A percentile compares a stretch with the other conserved stretches of the same genome.
Evolutionary conservation across 1,284 basidiomycete genomes (phyloP).

Genomic region (Microbotryum silenes-acaulis): DNA sequence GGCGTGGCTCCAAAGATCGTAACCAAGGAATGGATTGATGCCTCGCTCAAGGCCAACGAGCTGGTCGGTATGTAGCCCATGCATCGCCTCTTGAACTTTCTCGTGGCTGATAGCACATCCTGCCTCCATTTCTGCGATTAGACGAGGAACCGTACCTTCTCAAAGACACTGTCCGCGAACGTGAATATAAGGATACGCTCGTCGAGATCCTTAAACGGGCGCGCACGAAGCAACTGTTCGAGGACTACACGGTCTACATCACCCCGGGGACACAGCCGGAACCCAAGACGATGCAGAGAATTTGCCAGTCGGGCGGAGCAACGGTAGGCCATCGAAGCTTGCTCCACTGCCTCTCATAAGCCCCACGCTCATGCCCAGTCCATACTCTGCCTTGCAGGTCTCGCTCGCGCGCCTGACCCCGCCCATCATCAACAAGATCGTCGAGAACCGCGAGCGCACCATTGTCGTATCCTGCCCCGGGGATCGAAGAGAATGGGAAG

Average conservation of each 20-base stretch:
- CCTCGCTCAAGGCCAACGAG: conserved; percentile 51
- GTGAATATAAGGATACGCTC: conserved; percentile 57
- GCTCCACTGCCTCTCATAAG: too few relatives aligned
- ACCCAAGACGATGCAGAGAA: conserved; percentile 2
- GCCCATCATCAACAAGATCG: conserved; percentile 9
- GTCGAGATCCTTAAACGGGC: conserved; percentile 54
- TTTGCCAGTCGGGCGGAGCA: conserved; percentile 19
- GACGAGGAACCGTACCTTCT: conserved; percentile 57
- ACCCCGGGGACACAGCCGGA: conserved; percentile 41
- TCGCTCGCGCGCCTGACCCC: conserved; percentile 5
- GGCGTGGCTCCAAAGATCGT: conserved; percentile 56
- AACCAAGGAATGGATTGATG: conserved; percentile 57
- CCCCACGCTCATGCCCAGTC: background rate
- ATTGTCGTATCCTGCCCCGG: conserved; percentile 10
- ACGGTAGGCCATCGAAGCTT: conserved; percentile 4
- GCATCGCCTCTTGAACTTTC: background rate
- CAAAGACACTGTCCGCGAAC: conserved; percentile 54
- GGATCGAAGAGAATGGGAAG: conserved; percentile 26
- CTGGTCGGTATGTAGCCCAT: conserved; percentile 54
- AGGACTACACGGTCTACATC: conserved; percentile 61
- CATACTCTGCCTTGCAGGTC: background rate
- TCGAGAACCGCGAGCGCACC: background rate
- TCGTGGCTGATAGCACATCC: background rate
- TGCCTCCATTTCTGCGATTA: conserved; percentile 37
- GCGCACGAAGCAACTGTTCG: conserved; percentile 51